Conservation (phyloP, 805 yeast genomes). For the Ogataea populi-albae region DNA sequence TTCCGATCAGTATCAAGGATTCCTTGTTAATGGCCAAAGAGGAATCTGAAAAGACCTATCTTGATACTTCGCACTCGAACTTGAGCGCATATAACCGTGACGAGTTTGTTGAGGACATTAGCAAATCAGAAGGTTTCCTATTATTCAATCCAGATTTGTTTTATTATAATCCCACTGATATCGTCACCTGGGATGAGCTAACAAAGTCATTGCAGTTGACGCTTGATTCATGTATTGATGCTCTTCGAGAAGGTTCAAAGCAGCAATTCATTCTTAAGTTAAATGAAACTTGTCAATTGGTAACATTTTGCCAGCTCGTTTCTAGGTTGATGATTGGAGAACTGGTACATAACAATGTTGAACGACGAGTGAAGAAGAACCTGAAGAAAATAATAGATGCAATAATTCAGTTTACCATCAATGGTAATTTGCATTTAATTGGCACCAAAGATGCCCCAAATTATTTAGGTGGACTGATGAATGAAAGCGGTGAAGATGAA, state of each 20-base stretch:
- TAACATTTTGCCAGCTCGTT: conserved; percentile 51
- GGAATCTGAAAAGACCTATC: conserved; percentile 7
- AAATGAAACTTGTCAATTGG: conserved; percentile 50
- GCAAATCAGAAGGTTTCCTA: conserved; percentile 15
- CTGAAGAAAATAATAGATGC: conserved; percentile 52
- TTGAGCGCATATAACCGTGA: conserved; percentile 11
- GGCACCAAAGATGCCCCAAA: conserved; percentile 26
- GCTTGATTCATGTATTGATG: conserved; percentile 46
- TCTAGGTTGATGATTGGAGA: conserved; percentile 54
- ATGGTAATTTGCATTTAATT: conserved; percentile 58
- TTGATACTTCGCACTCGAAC: conserved; percentile 2
- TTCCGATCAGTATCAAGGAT: conserved; percentile 17
- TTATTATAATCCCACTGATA: conserved; percentile 58
- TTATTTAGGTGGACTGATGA: conserved; percentile 21
- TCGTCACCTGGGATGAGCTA: conserved; percentile 57
- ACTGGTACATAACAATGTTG: conserved; percentile 44
- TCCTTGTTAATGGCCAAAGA: conserved; percentile 5
- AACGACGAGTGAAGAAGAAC: conserved; percentile 44
- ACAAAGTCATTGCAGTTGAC: conserved; percentile 46
- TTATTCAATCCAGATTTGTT: conserved; percentile 40
- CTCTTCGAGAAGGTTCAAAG: conserved; percentile 49
- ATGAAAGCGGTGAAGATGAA: conserved; percentile 17
- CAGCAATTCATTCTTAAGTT: conserved; percentile 53
- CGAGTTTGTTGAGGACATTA: conserved; percentile 9
- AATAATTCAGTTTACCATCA: conserved; percentile 61